Evolutionary conservation across 2,329 filamentous ascomycete genomes (phyloP).

Genomic region (Exophiala calicioides): DNA sequence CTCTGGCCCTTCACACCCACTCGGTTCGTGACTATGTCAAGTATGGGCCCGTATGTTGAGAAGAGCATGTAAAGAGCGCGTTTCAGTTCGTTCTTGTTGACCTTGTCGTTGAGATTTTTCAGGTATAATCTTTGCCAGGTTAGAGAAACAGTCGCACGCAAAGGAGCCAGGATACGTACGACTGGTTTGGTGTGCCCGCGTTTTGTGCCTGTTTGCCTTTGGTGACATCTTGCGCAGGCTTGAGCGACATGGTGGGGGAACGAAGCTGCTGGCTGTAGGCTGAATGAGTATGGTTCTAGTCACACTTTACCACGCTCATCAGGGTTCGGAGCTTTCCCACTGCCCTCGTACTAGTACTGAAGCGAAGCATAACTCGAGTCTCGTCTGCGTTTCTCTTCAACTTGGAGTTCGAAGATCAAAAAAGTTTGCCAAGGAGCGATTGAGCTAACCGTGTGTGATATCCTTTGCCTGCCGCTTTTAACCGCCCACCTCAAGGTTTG

Average conservation of each 20-base stretch:
- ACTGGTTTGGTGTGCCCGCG: constrained; percentile 71
- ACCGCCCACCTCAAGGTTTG: too few relatives aligned
- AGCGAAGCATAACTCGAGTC: too few relatives aligned
- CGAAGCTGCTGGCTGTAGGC: too few relatives aligned
- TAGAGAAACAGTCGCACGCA: constrained; percentile 22
- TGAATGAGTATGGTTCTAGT: too few relatives aligned
- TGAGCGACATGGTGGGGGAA: constrained; percentile 9
- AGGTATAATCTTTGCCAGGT: constrained; percentile 72
- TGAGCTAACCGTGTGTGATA: too few relatives aligned
- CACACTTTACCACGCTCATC: too few relatives aligned
- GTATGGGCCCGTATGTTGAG: constrained; percentile 85
- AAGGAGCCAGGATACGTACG: constrained; percentile 53
- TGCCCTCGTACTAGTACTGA: too few relatives aligned
- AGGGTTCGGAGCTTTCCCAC: too few relatives aligned
- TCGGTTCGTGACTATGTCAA: constrained; percentile 74
- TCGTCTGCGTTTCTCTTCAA: too few relatives aligned
- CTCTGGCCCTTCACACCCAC: constrained; percentile 71
- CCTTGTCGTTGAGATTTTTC: constrained; percentile 83
- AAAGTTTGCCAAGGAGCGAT: too few relatives aligned
- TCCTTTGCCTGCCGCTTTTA: too few relatives aligned
- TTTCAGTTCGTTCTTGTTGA: constrained; percentile 84
- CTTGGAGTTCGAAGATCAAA: too few relatives aligned
- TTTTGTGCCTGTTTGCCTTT: constrained; percentile 25
- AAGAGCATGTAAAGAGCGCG: constrained; percentile 90
- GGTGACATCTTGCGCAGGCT: constrained; percentile 11